phyloP scores from a whole-genome alignment of 208 protist species.

The Lotmaria passim region DNA sequence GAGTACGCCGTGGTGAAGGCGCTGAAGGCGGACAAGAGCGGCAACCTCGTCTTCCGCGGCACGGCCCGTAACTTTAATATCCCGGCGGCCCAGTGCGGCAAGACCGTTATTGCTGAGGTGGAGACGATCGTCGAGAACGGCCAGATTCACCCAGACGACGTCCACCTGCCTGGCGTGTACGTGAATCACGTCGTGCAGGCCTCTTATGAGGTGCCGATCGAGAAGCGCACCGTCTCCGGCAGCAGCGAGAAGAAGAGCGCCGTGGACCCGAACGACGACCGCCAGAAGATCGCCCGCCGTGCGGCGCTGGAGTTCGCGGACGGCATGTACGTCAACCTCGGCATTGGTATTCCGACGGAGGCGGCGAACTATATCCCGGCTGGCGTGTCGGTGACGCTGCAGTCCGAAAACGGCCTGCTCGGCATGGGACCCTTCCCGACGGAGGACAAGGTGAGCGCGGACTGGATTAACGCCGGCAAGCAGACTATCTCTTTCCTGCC shows the following conservation, averaged over 20 bases:
- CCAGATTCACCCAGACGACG: slow-evolving; percentile 92
- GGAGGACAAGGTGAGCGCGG: slow-evolving; percentile 86
- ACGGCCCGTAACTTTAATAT: slow-evolving; percentile 97
- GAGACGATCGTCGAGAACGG: slow-evolving; percentile 95
- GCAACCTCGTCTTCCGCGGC: slow-evolving; percentile 88
- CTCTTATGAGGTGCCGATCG: slow-evolving; percentile 59
- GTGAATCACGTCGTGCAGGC: slow-evolving; percentile 91
- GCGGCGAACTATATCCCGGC: slow-evolving; percentile 91
- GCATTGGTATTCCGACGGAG: slow-evolving; percentile 97
- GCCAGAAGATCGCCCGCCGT: slow-evolving; percentile 92
- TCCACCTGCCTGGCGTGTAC: slow-evolving; percentile 96
- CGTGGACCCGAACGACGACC: slow-evolving; percentile 46
- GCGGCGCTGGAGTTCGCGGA: slow-evolving; percentile 96
- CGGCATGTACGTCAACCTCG: slow-evolving; percentile 97
- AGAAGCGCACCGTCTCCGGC: slow-evolving; percentile 54
- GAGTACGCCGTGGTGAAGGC: slow-evolving; percentile 95
- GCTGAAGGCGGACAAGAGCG: slow-evolving; percentile 92
- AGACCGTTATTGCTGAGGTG: slow-evolving; percentile 95
- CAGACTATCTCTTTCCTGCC: slow-evolving; percentile 96
- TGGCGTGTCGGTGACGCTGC: slow-evolving; percentile 88
- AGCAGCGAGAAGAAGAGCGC: slow-evolving; percentile 43
- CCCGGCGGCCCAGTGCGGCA: slow-evolving; percentile 84
- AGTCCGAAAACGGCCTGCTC: slow-evolving; percentile 94
- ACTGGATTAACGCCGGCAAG: slow-evolving; percentile 98
- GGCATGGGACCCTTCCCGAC: slow-evolving; percentile 94